Evolutionary conservation across 352 stramenopile species (phyloP).

Genomic region (Globisporangium okanoganense): DNA sequence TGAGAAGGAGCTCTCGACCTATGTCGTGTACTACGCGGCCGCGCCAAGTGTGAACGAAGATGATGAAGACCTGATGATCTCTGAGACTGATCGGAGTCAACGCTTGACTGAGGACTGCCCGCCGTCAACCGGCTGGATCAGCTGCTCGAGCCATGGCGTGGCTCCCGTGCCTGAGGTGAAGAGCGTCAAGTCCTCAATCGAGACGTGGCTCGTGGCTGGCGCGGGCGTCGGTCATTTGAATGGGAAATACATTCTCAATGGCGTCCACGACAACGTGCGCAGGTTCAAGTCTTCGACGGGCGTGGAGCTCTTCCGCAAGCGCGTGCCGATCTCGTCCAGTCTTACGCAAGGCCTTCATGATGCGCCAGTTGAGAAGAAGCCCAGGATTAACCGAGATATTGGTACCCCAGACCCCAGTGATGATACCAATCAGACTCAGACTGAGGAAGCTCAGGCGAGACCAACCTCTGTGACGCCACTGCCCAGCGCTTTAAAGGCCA

Average conservation of each 20-base stretch:
- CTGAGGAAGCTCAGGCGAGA: background rate
- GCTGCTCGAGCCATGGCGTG: slow-evolving; percentile 42
- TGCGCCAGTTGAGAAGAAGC: slow-evolving; percentile 13
- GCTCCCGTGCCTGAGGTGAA: slow-evolving; percentile 28
- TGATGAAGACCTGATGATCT: background rate
- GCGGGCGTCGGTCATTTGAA: slow-evolving; percentile 56
- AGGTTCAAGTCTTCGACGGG: slow-evolving; percentile 65
- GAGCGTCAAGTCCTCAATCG: slow-evolving; percentile 42
- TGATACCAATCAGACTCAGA: background rate
- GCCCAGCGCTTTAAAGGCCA: slow-evolving; percentile 27
- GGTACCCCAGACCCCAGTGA: background rate
- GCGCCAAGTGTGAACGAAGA: slow-evolving; percentile 21
- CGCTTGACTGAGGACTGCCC: slow-evolving; percentile 22
- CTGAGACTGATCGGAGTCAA: slow-evolving; percentile 17
- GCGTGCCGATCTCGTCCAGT: slow-evolving; percentile 38
- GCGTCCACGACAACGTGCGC: slow-evolving; percentile 38
- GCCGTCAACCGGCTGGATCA: slow-evolving; percentile 49
- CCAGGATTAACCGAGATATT: background rate
- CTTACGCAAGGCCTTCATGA: slow-evolving; percentile 38
- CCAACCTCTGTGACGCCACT: slow-evolving; percentile 10
- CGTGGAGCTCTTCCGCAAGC: slow-evolving; percentile 73
- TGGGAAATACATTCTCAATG: slow-evolving; percentile 56
- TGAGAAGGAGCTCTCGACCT: slow-evolving; percentile 64
- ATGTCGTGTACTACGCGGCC: slow-evolving; percentile 66
- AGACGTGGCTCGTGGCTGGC: slow-evolving; percentile 54